A percentile compares a stretch with the other conserved stretches of the same genome.
Conservation (phyloP, 176 grass and related monocot genomes). For the Juncus effusus region DNA sequence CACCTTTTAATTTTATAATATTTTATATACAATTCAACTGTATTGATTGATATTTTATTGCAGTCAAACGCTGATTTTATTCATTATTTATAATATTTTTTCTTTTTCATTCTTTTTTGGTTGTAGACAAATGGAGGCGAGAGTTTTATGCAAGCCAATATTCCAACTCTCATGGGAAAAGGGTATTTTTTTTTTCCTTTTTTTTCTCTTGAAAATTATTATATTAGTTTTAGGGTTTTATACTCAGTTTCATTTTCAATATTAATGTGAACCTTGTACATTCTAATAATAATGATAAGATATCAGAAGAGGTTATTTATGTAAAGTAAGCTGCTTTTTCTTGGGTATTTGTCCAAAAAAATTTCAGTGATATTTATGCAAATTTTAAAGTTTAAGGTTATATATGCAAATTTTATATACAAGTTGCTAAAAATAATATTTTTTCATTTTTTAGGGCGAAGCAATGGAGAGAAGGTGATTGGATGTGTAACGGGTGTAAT, state of each 20-base stretch:
- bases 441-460: conserved; percentile 54
- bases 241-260: too few species aligned
- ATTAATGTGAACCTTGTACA: too few species aligned
- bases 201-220: conserved; percentile 1
- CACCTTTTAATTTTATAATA: conserved; percentile 16
- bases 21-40: too few species aligned
- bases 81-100: conserved; percentile 28
- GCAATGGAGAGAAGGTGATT: conserved; percentile 94
- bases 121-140: conserved; percentile 29
- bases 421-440: background rate
- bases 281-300: too few species aligned
- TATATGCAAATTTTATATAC: conserved; percentile 1
- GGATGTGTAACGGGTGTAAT: conserved; percentile 89
- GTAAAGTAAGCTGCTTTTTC: too few species aligned
- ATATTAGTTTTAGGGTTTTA: too few species aligned
- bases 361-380: background rate
- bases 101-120: conserved; percentile 23
- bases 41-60: too few species aligned
- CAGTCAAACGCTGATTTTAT: too few species aligned
- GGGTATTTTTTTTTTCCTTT: conserved; percentile 32
- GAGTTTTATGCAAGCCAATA: conserved; percentile 27
- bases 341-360: background rate
- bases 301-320: too few species aligned
- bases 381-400: background rate
- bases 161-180: conserved; percentile 71